Percentiles rank a stretch among this genome's conserved stretches.
Evolutionary conservation across 768 basidiomycete species (phyloP).

Genomic region (Lactarius vividus): DNA sequence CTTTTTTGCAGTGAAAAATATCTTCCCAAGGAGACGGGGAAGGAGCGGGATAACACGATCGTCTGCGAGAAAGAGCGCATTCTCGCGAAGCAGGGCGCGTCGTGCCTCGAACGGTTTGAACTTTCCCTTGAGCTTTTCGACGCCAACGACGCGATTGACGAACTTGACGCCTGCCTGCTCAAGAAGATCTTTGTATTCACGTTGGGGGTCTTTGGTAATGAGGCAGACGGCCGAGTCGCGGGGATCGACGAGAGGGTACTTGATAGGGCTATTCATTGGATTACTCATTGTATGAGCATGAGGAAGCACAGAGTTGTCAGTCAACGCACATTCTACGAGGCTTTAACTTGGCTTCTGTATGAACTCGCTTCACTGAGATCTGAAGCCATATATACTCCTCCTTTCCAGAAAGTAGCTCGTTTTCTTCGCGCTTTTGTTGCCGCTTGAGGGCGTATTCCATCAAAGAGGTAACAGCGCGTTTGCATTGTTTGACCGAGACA

Average conservation of each 20-base stretch:
- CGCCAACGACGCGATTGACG: slow-evolving; percentile 85
- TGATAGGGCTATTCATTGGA: slow-evolving; percentile 55
- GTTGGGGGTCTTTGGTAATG: slow-evolving; percentile 93
- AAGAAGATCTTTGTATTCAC: slow-evolving; percentile 93
- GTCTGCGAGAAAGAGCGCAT: slow-evolving; percentile 91
- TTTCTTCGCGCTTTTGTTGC: slow-evolving; percentile 63
- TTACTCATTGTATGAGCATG: background rate
- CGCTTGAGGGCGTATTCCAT: slow-evolving; percentile 65
- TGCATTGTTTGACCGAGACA: slow-evolving; percentile 70
- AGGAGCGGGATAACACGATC: slow-evolving; percentile 85
- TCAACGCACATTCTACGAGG: slow-evolving; percentile 79
- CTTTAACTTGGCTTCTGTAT: slow-evolving; percentile 70
- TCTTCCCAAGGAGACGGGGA: slow-evolving; percentile 81
- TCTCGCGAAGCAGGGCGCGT: slow-evolving; percentile 79
- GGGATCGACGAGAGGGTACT: slow-evolving; percentile 81
- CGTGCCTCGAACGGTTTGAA: slow-evolving; percentile 83
- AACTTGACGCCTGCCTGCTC: slow-evolving; percentile 78
- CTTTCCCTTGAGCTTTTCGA: slow-evolving; percentile 92
- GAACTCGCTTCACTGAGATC: slow-evolving; percentile 81
- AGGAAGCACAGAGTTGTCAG: background rate
- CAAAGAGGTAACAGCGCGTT: slow-evolving; percentile 76
- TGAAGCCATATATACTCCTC: slow-evolving; percentile 90
- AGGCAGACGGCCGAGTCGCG: slow-evolving; percentile 79
- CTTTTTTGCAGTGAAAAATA: slow-evolving; percentile 97
- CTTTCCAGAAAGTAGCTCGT: slow-evolving; percentile 69